Conservation (phyloP, 163 green algal genomes). For the Scenedesmus sp. region DNA sequence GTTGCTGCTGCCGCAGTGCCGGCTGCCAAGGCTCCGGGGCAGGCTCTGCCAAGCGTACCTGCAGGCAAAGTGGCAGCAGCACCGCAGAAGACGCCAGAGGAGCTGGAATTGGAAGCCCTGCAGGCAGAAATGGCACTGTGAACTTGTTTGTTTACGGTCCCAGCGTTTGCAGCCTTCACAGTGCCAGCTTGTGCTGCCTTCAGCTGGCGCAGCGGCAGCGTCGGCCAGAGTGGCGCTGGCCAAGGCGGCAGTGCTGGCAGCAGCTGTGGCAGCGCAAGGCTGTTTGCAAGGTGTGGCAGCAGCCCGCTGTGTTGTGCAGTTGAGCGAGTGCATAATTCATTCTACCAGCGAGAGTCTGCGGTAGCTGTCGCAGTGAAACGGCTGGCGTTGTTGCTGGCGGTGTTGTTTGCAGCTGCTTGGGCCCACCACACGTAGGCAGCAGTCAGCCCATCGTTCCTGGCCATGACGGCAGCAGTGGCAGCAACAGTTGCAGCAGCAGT, state of each 20-base stretch:
- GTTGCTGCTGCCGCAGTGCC: slow-evolving; percentile 16
- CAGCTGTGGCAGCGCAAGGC: not conserved
- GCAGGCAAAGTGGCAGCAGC: slow-evolving; percentile 57
- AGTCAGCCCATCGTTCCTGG: not conserved
- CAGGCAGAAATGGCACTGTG: slow-evolving; percentile 92
- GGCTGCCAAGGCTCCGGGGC: slow-evolving; percentile 33
- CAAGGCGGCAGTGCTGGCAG: not conserved
- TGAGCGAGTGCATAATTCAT: not conserved
- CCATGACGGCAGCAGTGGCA: not conserved
- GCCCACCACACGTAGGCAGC: not conserved
- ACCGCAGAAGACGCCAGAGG: slow-evolving; percentile 80
- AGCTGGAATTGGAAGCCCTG: slow-evolving; percentile 93
- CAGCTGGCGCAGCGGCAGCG: not conserved
- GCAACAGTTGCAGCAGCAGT: not conserved
- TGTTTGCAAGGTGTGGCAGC: not conserved
- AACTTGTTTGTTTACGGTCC: not conserved
- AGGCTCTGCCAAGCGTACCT: slow-evolving; percentile 55
- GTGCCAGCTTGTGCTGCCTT: not conserved
- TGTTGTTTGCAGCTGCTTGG: not conserved
- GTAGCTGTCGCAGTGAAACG: not conserved
- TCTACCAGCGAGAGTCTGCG: not conserved
- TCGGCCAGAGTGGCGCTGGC: not conserved
- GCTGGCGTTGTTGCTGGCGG: not conserved
- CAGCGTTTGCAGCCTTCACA: not conserved
- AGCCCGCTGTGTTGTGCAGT: too few species aligned